Evolutionary conservation across 768 basidiomycete genomes (phyloP), one percentile per base, ranked within the genome.

Genomic region (Russula sp.): DNA sequence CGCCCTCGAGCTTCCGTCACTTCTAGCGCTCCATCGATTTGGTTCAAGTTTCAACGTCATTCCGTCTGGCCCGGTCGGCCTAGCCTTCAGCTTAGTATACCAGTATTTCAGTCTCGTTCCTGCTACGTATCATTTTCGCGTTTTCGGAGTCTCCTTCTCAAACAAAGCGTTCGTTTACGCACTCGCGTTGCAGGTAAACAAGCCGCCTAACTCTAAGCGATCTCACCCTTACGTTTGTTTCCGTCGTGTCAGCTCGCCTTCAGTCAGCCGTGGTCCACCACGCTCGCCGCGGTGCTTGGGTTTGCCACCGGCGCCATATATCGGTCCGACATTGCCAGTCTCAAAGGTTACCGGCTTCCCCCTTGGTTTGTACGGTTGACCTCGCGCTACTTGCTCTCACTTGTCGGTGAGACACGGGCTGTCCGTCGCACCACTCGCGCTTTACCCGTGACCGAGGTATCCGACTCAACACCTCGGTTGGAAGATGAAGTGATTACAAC

Each of bases 21-120:
- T 93, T 56, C 72, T 94, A 25, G 63, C 87, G 7, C 79, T 91
- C 59, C 79, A 90, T 66, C 79, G 81, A 41, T 58, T 84, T 18
- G 86, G 89, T 47, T 53, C 62, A 16, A 49, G 32, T 4, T 70
- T 94, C 58, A 92, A 91, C 66, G 76, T 82, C 61, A 82, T 94
- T 38, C 83, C 90, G 1, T 72, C 88, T 38, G 93, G 93, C 2
- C 87, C 90, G 9, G 78, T 83, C n/a, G 78, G 87, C 3, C 68
- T 94, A 1, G 69, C 91, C 25, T 93, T 93, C 78, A 86, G 81
- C 71, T 80, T 91, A 41, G 69, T 95, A 34, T 95, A 93, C 72
- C 92, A 95, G 69, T 88, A 90, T 72, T 83, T 82, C 55, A 76
- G 90, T 46, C 80, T 90, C 45, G 84, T 93, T 1, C 93, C 93